Base-by-base conservation (phyloP, 164 flowering plant species). In the Sedum album region DNA sequence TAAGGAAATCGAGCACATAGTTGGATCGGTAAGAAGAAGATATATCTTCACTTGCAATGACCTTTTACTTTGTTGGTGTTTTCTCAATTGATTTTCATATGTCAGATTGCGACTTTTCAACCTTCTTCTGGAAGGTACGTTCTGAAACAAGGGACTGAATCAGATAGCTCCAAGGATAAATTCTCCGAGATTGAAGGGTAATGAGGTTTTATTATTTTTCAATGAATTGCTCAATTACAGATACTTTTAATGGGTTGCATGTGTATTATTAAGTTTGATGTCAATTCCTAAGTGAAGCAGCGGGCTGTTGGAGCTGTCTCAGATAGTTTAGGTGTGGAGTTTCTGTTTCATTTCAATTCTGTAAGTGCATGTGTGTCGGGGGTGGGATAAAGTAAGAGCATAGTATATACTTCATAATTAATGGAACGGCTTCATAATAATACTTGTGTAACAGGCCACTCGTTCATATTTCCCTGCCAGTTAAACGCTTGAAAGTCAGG, bases 121-220 rank as follows among this genome's bases (percentile, higher is more conserved):
- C 87, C 91, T 79, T 85, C 93, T 78, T 87, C 97, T 36, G 96
- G 97, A 69, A 85, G 82, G 72, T 88, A 91, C 76, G 28, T 84
- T 41, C 72, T 92, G 80, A 92, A 82, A 72, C 76, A 82, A 73
- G 94, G 80, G 74, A 74, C 79, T 55, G 93, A 87, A 49, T 68
- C 78, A 74, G 96, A 86, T 72, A 76, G 73, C 81, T 63, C 77
- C 64, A 89, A 86, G 84, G 84, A 82, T 70, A 84, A 77, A 70
- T 76, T 76, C 6, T 69, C 83, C 72, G 88, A 80, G 81, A 78
- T 80, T 87, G 88, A 83, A 94, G 98, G 98, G 91, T 81, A 49
- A 28, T 74, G 51, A 67, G 46, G 66, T 70, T 71, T 68, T 62
- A 41, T 20, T 18, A 1, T 62, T 44, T 60, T 20, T 13, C 0